These are phyloP conservation scores for Eremothecium gossypii DNA, from an alignment of 1,139 yeast genomes.

Conservation along the genomic window DNA sequence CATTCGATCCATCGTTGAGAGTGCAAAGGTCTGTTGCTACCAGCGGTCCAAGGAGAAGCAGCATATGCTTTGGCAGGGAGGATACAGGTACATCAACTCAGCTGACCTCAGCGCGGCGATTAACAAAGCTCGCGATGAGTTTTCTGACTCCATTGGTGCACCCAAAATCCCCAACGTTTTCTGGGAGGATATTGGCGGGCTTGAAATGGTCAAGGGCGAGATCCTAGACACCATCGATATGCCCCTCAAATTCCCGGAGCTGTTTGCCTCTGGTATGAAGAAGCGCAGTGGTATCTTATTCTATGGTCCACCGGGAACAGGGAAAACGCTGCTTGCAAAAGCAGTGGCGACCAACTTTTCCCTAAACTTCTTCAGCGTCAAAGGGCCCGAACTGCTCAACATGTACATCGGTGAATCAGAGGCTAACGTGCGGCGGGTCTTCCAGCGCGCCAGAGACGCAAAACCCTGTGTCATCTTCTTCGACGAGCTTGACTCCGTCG, in stretches of 20 bases:
- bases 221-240: conserved; percentile 90
- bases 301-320: conserved; percentile 98
- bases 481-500: conserved; percentile 95
- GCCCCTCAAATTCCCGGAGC: conserved; percentile 89
- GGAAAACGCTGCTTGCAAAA: conserved; percentile 87
- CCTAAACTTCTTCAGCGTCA: conserved; percentile 86
- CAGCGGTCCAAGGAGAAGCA: conserved; percentile 34
- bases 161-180: conserved; percentile 91
- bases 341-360: conserved; percentile 95
- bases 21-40: conserved; percentile 51
- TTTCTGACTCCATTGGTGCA: conserved; percentile 92
- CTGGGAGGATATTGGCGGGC: conserved; percentile 78
- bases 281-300: conserved; percentile 89
- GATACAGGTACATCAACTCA: conserved; percentile 41
- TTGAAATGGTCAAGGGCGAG: conserved; percentile 82
- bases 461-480: conserved; percentile 95
- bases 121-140: conserved; percentile 74
- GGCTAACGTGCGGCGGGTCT: conserved; percentile 89
- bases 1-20: conserved; percentile 58
- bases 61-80: conserved; percentile 18
- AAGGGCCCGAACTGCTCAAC: conserved; percentile 89
- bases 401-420: conserved; percentile 99
- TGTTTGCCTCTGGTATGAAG: conserved; percentile 79
- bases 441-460: conserved; percentile 91
- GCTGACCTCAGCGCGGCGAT: conserved; percentile 67